These are phyloP conservation scores for Leccinum sublutescens DNA, from an alignment of 768 basidiomycete genomes.

Conservation along the genomic window DNA sequence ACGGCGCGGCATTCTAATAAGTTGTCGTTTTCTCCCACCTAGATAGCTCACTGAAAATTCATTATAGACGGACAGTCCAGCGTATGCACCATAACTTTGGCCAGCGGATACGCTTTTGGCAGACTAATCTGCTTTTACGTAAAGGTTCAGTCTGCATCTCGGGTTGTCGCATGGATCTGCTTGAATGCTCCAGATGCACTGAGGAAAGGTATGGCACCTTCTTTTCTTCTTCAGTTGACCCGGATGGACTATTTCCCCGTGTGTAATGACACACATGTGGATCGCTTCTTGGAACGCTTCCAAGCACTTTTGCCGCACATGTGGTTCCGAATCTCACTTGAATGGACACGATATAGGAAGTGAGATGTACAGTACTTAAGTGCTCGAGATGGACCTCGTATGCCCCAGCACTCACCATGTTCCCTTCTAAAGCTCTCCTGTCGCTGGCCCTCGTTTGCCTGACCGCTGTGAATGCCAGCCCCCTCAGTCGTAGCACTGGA, in stretches of 20 bases:
- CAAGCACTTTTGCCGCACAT: neutral
- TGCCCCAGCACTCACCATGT: constrained; percentile 10
- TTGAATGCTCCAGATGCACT: neutral
- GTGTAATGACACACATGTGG: neutral
- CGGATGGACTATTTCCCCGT: neutral
- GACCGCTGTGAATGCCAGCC: constrained; percentile 16
- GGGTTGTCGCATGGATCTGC: neutral
- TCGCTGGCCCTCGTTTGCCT: constrained; percentile 14
- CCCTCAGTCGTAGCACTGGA: constrained; percentile 7
- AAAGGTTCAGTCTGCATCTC: neutral
- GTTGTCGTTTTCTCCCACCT: neutral
- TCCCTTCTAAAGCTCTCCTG: constrained; percentile 14
- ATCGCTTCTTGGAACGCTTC: neutral
- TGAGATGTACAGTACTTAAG: constrained; percentile 1
- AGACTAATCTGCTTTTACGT: neutral
- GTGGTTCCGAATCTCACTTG: neutral
- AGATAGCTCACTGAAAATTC: neutral
- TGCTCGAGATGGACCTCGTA: neutral
- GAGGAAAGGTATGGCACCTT: neutral
- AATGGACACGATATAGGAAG: neutral
- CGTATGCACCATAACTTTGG: neutral
- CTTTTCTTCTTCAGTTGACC: neutral
- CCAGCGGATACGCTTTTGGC: neutral
- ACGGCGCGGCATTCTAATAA: neutral
- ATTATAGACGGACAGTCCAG: neutral